Evolutionary conservation across 1,284 basidiomycete species (phyloP).

Genomic region (Entoloma clypeatum): DNA sequence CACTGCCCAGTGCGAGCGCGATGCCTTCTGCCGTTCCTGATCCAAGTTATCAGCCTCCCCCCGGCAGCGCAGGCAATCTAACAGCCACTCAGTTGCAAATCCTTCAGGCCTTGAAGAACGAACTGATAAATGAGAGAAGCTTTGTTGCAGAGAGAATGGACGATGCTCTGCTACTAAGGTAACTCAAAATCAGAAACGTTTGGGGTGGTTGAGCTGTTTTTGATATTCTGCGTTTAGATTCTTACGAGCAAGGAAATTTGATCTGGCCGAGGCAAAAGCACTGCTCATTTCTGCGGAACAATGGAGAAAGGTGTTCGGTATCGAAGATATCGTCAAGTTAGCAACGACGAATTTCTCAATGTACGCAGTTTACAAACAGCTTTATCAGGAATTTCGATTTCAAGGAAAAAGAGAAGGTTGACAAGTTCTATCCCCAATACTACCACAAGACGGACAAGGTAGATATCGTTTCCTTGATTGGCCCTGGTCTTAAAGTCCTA

Average conservation of each 20-base stretch:
- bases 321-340: conserved; percentile 81
- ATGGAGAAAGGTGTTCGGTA: no score
- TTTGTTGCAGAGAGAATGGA: conserved; percentile 73
- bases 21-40: conserved; percentile 63
- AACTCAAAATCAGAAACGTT: no score
- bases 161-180: conserved; percentile 77
- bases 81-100: conserved; percentile 66
- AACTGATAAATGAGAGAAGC: conserved; percentile 58
- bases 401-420: conserved; percentile 78
- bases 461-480: conserved; percentile 10
- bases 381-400: conserved; percentile 80
- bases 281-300: no score
- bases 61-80: conserved; percentile 84
- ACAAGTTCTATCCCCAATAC: conserved; percentile 94
- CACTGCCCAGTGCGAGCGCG: conserved; percentile 51
- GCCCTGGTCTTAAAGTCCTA: not conserved
- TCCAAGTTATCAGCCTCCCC: conserved; percentile 64
- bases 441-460: conserved; percentile 97
- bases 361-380: conserved; percentile 6
- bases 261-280: no score
- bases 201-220: no score
- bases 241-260: no score
- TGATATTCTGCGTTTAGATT: no score
- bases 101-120: conserved; percentile 69
- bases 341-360: conserved; percentile 16